Conservation (phyloP, 352 stramenopile species). For the Globisporangium canariense region DNA sequence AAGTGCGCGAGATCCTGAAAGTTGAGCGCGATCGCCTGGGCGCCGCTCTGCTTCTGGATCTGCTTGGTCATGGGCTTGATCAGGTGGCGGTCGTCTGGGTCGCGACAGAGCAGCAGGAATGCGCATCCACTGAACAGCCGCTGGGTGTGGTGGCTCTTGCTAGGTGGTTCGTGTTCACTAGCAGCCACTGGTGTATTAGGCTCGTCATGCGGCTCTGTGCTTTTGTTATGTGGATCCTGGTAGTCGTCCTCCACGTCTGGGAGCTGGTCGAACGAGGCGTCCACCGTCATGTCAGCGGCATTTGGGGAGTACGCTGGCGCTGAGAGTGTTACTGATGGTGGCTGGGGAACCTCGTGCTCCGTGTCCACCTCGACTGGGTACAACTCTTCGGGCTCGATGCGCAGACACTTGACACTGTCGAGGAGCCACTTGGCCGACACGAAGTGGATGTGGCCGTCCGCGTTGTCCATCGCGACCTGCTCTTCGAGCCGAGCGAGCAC, state of each 20-base stretch:
- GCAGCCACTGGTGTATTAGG: not conserved
- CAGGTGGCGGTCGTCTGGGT: constrained; percentile 41
- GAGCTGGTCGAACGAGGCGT: not conserved
- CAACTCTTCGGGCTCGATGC: constrained; percentile 53
- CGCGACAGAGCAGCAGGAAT: constrained; percentile 56
- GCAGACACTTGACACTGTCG: constrained; percentile 49
- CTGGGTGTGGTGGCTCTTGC: not conserved
- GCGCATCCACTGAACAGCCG: constrained; percentile 43
- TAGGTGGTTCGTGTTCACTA: not conserved
- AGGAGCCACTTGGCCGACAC: constrained; percentile 66
- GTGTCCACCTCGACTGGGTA: constrained; percentile 65
- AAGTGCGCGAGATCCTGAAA: constrained; percentile 46
- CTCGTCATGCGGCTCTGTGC: not conserved
- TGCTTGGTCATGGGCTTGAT: constrained; percentile 38
- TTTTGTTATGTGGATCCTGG: not conserved
- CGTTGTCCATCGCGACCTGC: constrained; percentile 26
- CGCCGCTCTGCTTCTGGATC: constrained; percentile 27
- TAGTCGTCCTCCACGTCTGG: not conserved
- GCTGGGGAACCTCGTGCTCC: not conserved
- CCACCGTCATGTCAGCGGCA: not conserved
- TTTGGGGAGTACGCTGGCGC: not conserved
- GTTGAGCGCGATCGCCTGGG: constrained; percentile 44
- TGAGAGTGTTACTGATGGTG: not conserved
- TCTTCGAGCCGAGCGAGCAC: constrained; percentile 31
- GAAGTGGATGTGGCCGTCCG: constrained; percentile 35